Percentiles rank a stretch among this genome's conserved stretches.
Evolutionary conservation across 192 early-diverging fungal species (phyloP).

Genomic region (Coemansia sp.): DNA sequence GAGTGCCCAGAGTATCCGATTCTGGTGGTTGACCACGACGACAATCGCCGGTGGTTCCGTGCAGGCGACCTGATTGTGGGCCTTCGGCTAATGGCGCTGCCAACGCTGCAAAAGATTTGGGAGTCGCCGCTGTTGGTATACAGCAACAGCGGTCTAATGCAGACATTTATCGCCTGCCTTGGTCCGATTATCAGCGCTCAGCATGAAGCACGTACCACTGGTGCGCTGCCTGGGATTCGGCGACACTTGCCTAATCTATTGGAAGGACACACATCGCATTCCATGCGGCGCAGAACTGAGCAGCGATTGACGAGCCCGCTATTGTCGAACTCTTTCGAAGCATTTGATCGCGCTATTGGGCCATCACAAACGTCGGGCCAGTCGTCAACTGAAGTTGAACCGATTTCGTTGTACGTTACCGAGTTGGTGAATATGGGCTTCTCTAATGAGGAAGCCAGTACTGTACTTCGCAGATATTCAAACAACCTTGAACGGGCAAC

Average conservation of each 20-base stretch:
- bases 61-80: constrained; percentile 65
- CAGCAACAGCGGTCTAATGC: constrained; percentile 56
- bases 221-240: constrained; percentile 8
- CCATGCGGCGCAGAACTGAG: constrained; percentile 13
- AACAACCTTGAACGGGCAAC: constrained; percentile 78
- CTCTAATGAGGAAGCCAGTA: constrained; percentile 68
- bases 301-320: constrained; percentile 33
- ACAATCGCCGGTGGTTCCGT: constrained; percentile 64
- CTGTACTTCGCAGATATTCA: constrained; percentile 70
- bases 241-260: constrained; percentile 29
- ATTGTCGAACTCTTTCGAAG: constrained; percentile 18
- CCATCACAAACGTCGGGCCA: constrained; percentile 13
- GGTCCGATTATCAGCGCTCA: constrained; percentile 70
- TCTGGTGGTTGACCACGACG: constrained; percentile 35
- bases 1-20: constrained; percentile 61
- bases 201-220: constrained; percentile 54
- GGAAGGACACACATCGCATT: constrained; percentile 12
- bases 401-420: constrained; percentile 64
- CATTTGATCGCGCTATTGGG: constrained; percentile 16
- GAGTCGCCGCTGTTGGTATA: constrained; percentile 57
- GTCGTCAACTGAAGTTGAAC: constrained; percentile 8
- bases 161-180: constrained; percentile 60
- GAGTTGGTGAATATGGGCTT: constrained; percentile 89
- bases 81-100: constrained; percentile 60
- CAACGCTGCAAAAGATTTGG: constrained; percentile 64